Evolutionary conservation across 306 rosid genomes (phyloP).

Genomic region (Amphicarpaea edgeworthii): DNA sequence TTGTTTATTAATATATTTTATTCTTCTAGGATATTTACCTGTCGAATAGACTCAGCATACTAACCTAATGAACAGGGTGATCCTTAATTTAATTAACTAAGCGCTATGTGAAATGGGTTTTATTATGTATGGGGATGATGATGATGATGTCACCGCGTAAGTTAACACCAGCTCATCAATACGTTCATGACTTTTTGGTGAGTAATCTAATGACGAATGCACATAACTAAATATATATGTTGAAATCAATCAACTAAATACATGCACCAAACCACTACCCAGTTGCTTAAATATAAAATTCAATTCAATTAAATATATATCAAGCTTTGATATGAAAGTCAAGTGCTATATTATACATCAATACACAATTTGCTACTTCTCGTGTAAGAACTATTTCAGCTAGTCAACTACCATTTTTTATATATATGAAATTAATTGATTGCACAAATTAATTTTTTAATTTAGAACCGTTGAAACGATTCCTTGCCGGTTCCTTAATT

Average conservation of each 20-base stretch:
- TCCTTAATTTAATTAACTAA: not conserved
- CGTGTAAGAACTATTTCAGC: not conserved
- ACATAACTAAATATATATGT: constrained; percentile 6
- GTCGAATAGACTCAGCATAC: too few relatives aligned
- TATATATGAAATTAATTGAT: not conserved
- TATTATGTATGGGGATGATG: not conserved
- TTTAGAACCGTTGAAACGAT: not conserved
- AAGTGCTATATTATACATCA: constrained; percentile 23
- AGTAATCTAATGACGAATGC: constrained; percentile 9
- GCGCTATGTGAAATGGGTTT: not conserved
- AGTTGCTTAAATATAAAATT: constrained; percentile 19
- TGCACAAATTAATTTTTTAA: too few relatives aligned
- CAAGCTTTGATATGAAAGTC: constrained; percentile 36
- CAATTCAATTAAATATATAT: constrained; percentile 35
- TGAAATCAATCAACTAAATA: constrained; percentile 23
- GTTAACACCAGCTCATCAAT: constrained; percentile 32
- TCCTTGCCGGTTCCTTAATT: too few relatives aligned
- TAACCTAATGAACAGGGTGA: not conserved
- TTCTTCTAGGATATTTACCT: too few relatives aligned
- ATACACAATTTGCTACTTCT: not conserved
- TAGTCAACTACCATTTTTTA: constrained; percentile 20
- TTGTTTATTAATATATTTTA: too few relatives aligned
- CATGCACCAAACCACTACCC: constrained; percentile 26
- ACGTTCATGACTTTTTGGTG: not conserved
- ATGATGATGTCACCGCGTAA: constrained; percentile 16